phyloP scores from a whole-genome alignment of 1,284 basidiomycete genomes.

The Albatrellus sp. region DNA sequence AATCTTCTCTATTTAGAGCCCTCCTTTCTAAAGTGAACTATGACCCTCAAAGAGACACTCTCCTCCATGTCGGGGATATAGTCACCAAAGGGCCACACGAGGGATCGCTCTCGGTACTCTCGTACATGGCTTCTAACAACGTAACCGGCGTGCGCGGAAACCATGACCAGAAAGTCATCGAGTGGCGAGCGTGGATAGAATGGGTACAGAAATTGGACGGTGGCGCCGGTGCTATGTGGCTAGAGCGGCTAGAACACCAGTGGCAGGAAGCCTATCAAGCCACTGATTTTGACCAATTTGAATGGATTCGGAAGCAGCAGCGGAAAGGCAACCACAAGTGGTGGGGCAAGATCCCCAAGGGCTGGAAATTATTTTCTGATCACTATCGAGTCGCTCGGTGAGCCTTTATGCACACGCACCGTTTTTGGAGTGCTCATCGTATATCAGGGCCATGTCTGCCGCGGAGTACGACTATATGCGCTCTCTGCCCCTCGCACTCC shows the following conservation, averaged over 20 bases:
- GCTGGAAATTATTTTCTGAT: slow-evolving; percentile 63
- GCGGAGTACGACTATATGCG: slow-evolving; percentile 58
- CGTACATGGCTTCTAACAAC: slow-evolving; percentile 49
- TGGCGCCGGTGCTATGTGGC: slow-evolving; percentile 32
- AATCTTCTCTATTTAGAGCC: slow-evolving; percentile 26
- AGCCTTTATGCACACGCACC: slow-evolving; percentile 6
- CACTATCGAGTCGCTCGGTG: slow-evolving; percentile 66
- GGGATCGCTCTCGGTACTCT: slow-evolving; percentile 52
- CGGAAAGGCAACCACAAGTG: slow-evolving; percentile 26
- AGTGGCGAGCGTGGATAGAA: slow-evolving; percentile 77
- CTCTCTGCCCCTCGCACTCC: slow-evolving; percentile 58
- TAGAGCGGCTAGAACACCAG: slow-evolving; percentile 29
- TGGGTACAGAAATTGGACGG: slow-evolving; percentile 32
- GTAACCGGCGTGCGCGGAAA: slow-evolving; percentile 78
- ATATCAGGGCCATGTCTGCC: slow-evolving; percentile 35
- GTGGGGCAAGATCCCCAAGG: slow-evolving; percentile 29
- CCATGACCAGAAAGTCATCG: slow-evolving; percentile 79
- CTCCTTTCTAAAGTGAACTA: slow-evolving; percentile 54
- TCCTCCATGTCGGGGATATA: slow-evolving; percentile 77
- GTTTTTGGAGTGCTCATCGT: background rate
- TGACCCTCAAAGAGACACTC: slow-evolving; percentile 42
- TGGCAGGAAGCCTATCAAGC: slow-evolving; percentile 21
- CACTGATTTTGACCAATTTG: slow-evolving; percentile 3
- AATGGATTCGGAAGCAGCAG: slow-evolving; percentile 8
- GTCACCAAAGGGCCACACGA: slow-evolving; percentile 52